Conservation (phyloP, 495 filamentous ascomycete genomes). For the Podospora comata region DNA sequence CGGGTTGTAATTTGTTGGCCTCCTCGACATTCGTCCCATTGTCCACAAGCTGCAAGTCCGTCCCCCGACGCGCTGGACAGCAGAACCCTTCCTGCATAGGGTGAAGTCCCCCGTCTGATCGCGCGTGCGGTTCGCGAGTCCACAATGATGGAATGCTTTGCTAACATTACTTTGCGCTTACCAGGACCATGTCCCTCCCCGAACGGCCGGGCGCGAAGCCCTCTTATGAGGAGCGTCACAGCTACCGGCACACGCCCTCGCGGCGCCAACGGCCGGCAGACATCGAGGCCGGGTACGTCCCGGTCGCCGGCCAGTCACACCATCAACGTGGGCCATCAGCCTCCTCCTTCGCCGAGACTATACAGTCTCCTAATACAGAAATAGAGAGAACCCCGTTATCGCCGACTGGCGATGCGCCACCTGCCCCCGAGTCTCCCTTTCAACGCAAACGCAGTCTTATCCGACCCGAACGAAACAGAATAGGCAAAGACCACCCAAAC, state of each 20-base stretch:
- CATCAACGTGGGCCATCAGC: slow-evolving; percentile 51
- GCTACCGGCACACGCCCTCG: slow-evolving; percentile 66
- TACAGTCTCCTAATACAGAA: slow-evolving; percentile 45
- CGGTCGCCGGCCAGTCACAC: slow-evolving; percentile 35
- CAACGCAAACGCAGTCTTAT: slow-evolving; percentile 79
- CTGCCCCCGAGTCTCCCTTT: slow-evolving; percentile 39
- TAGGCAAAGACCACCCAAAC: slow-evolving; percentile 82
- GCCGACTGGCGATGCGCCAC: slow-evolving; percentile 26
- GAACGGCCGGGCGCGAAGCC: slow-evolving; percentile 61
- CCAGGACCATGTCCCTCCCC: slow-evolving; percentile 61
- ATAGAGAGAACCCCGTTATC: slow-evolving; percentile 47
- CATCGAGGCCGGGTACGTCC: slow-evolving; percentile 57
- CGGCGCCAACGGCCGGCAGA: slow-evolving; percentile 62
- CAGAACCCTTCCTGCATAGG: slow-evolving; percentile 17
- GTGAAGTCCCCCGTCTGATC: slow-evolving; percentile 24
- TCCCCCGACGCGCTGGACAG: slow-evolving; percentile 10
- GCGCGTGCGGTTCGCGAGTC: slow-evolving; percentile 3
- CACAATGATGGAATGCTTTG: slow-evolving; percentile 9
- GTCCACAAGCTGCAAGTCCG: not conserved
- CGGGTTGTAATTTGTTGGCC: slow-evolving; percentile 4
- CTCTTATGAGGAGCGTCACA: slow-evolving; percentile 53
- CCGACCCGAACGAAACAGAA: slow-evolving; percentile 78
- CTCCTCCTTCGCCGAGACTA: slow-evolving; percentile 50
- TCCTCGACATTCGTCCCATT: not conserved
- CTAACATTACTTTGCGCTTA: slow-evolving; percentile 21